Evolutionary conservation across 1,139 yeast species (phyloP), one percentile per base, ranked within the genome.

Genomic region (Blastobotrys capitulatus): DNA sequence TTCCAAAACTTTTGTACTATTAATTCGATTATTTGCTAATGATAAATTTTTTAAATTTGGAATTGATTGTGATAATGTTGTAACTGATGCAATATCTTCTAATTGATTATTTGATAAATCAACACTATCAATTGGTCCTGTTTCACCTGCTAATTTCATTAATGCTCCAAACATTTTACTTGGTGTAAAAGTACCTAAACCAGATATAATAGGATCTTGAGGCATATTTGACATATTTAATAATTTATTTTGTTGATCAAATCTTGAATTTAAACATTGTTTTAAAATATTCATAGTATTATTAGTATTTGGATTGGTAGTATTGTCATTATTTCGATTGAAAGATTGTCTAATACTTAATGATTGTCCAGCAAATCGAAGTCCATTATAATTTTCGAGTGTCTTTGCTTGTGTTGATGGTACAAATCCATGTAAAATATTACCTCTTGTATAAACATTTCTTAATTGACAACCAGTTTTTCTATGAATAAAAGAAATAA

Each of bases 151-250:
- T 18, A 94, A 70, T 63, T 86, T 88, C 88, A 92, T 82, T 57
- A 92, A 71, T 0, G 98, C 98, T 2, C 90, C 86, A 66, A 92
- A 89, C 76, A 90, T 83, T 65, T 90, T 90, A 15, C 94, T 77
- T 45, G 82, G 76, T 7, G 80, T 75, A 57, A 89, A 81, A 50
- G 88, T 72, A 0, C 96, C 96, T 54, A 77, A 77, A 16, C 77
- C 70, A 18, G 69, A 69, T 44, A 92, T 71, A 15, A 68, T 74
- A 27, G 79, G 83, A 63, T 92, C 97, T 47, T 76, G 76, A 52
- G 78, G 77, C 60, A 89, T 79, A 48, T 72, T 72, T n/a, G 83
- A 75, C 49, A 92, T 72, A 61, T 90, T 86, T 51, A 92, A 73
- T 74, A 92, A 69, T 63, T 80, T 82, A 16, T 74, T 61, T 25